Conservation (phyloP, 2,329 filamentous ascomycete species). For the Fusarium paranaense region DNA sequence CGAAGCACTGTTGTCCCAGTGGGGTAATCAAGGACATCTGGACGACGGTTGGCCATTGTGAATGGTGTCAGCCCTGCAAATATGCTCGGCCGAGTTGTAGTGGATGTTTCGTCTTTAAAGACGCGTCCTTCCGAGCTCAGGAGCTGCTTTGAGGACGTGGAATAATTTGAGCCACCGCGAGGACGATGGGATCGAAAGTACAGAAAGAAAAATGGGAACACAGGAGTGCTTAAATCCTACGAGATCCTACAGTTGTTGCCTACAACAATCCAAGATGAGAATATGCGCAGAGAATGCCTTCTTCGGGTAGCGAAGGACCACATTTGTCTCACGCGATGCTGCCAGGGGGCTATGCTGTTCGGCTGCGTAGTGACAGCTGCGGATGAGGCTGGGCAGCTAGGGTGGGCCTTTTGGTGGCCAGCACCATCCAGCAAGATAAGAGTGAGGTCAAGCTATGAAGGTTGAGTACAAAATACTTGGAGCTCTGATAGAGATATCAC, state of each 20-base stretch:
- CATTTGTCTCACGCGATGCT: neutral
- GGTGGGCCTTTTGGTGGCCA: neutral
- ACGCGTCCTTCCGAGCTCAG: neutral
- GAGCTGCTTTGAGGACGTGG: neutral
- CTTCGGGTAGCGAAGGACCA: neutral
- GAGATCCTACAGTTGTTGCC: neutral
- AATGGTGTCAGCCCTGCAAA: neutral
- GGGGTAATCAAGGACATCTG: conserved; percentile 56
- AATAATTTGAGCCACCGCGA: neutral
- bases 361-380: neutral
- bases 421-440: neutral
- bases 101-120: neutral
- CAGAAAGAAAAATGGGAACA: neutral
- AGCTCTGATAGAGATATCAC: neutral
- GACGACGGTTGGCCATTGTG: conserved; percentile 8
- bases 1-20: conserved; percentile 57
- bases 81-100: neutral
- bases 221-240: neutral
- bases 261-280: neutral
- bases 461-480: neutral
- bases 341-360: neutral
- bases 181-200: neutral
- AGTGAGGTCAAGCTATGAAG: neutral
- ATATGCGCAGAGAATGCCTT: neutral
- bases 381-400: neutral